Evolutionary conservation across 2,329 filamentous ascomycete species (phyloP).

Genomic region (Trichophyton verrucosum): DNA sequence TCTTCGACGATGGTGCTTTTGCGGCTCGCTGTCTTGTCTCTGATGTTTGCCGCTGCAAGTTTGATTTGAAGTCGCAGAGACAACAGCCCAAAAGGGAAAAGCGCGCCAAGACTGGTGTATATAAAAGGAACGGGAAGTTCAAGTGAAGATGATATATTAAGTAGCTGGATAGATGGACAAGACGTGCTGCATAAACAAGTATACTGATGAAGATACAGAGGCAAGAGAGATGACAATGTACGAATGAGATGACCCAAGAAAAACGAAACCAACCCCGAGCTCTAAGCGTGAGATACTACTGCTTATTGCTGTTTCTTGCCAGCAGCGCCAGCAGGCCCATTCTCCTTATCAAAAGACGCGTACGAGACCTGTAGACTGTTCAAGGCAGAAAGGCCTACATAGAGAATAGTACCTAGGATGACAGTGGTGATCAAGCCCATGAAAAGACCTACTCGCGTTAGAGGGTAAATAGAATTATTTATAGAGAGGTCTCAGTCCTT

Average conservation of each 20-base stretch:
- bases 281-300: slow-evolving; percentile 1
- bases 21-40: background rate
- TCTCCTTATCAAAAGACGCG: slow-evolving; percentile 92
- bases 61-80: slow-evolving; percentile 1
- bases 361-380: slow-evolving; percentile 79
- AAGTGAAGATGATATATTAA: background rate
- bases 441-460: slow-evolving; percentile 56
- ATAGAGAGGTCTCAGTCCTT: slow-evolving; percentile 18
- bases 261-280: background rate
- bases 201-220: slow-evolving; percentile 3
- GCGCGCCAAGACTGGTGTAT: background rate
- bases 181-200: background rate
- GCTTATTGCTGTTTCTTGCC: slow-evolving; percentile 44
- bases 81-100: background rate
- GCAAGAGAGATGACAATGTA: background rate
- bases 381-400: slow-evolving; percentile 64
- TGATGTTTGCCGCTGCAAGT: background rate
- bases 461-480: background rate
- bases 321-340: slow-evolving; percentile 78
- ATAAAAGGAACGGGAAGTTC: background rate
- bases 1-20: background rate
- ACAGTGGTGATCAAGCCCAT: slow-evolving; percentile 65
- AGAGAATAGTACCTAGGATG: slow-evolving; percentile 63
- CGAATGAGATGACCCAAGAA: background rate
- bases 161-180: background rate